A percentile compares a stretch with the other conserved stretches of the same genome.
Evolutionary conservation across 2,329 filamentous ascomycete species (phyloP).

Genomic region (Pyrenophora teres): DNA sequence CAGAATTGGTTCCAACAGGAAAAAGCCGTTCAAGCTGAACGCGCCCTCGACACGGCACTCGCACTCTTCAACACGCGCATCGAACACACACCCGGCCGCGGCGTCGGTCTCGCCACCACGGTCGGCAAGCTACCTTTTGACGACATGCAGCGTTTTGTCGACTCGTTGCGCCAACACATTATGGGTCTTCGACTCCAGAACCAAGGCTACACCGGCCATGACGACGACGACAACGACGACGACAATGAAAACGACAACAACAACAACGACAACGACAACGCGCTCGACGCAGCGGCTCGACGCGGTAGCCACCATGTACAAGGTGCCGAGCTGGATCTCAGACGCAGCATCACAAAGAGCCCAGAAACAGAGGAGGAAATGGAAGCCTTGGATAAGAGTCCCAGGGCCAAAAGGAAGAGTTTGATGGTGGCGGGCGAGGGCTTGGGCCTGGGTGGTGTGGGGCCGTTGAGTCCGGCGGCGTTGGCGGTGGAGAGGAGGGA

Average conservation of each 20-base stretch:
- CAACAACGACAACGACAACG: too few species aligned
- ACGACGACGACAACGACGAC: slow-evolving; percentile 28
- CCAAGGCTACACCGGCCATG: slow-evolving; percentile 50
- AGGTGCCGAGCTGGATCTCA: too few species aligned
- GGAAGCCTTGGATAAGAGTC: slow-evolving; percentile 45
- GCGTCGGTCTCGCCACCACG: too few species aligned
- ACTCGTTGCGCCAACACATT: slow-evolving; percentile 69
- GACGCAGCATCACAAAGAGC: too few species aligned
- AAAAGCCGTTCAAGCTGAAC: slow-evolving; percentile 77
- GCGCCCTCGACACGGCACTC: slow-evolving; percentile 73
- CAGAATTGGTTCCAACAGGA: slow-evolving; percentile 81
- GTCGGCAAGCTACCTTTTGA: slow-evolving; percentile 56
- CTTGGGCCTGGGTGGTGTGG: slow-evolving; percentile 31
- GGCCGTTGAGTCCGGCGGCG: slow-evolving; percentile 35
- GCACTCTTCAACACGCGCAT: slow-evolving; percentile 55
- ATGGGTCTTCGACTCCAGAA: slow-evolving; percentile 48
- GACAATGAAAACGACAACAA: too few species aligned
- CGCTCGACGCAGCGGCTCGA: too few species aligned
- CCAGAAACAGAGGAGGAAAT: too few species aligned
- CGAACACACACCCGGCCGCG: too few species aligned
- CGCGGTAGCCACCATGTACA: too few species aligned
- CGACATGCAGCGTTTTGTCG: slow-evolving; percentile 66
- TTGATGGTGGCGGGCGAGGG: slow-evolving; percentile 32
- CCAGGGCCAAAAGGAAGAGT: slow-evolving; percentile 50
- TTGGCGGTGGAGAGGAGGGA: slow-evolving; percentile 27